Base-by-base conservation (phyloP, 768 basidiomycete species). In the Boletus rubropictus region DNA sequence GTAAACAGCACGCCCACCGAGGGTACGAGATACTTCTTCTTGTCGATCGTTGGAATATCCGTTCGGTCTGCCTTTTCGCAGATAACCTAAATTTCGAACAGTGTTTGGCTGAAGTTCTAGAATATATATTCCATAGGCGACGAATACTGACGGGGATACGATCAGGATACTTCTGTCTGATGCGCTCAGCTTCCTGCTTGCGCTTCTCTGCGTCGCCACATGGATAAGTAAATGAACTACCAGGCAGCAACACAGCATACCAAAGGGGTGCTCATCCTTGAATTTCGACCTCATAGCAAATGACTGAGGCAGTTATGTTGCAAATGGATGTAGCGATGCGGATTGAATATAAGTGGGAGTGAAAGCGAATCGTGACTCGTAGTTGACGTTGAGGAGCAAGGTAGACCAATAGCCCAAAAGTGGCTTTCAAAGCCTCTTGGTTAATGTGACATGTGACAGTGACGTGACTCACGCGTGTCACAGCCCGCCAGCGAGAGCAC, bases 21-120 rank as follows among this genome's bases (percentile, higher is more conserved):
- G 36, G 96, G 96, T 9, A 99, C 96, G 44, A 99, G 78, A 59
- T 99, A 99, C 77, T 99, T 99, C 93, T 99, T 98, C 89, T 99
- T 99, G 79, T 99, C 96, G 66, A 99, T 97, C 24, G 93, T 94
- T 1, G 94, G 90, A 67, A 99, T 98, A 73, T 99, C 96, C 46
- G 93, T 94, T 61, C 88, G 81, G 75, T 98, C 94, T 41, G 92
- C 94, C 74, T 96, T 97, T 80, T 99, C 96, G 72, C 96, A 99
- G 71, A 99, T 99, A 48, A 99, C 95, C 94, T 97, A 57, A 33
- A 49, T 46, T 41, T 32, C 46, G 37, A 39, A 28, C 29, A 46
- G 36, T 25, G 27, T 53, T 51, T 42, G 31, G 40, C 35, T 50
- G 14, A 55, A 39, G 53, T 51, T 42, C 34, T 36, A 31, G 15